Percentiles rank a stretch among this genome's conserved stretches.
Evolutionary conservation across 805 yeast species (phyloP).

Genomic region (Ogataea thermomethanolica): DNA sequence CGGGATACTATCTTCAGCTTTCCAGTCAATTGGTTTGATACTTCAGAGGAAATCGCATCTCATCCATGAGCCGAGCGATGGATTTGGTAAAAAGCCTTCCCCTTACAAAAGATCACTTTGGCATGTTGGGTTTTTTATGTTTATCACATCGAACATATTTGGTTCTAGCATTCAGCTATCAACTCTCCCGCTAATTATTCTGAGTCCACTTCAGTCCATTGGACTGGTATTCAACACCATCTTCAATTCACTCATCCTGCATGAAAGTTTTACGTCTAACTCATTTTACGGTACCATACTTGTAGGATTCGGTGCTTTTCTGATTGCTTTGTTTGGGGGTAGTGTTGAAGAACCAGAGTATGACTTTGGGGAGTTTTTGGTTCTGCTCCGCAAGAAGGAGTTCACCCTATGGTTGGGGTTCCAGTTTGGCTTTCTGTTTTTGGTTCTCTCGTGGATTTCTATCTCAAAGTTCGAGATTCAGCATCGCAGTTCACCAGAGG

Average conservation of each 20-base stretch:
- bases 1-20: conserved; percentile 71
- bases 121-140: conserved; percentile 70
- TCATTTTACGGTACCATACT: conserved; percentile 63
- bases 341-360: conserved; percentile 52
- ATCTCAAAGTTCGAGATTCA: conserved; percentile 14
- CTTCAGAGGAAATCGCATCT: conserved; percentile 77
- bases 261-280: conserved; percentile 60
- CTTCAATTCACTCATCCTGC: conserved; percentile 61
- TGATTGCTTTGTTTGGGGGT: conserved; percentile 80
- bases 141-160: conserved; percentile 67
- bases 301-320: conserved; percentile 69
- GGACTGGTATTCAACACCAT: conserved; percentile 86
- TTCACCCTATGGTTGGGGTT: conserved; percentile 57
- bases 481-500: neutral
- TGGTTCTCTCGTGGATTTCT: conserved; percentile 31
- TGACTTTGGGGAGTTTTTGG: conserved; percentile 44
- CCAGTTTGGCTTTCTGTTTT: conserved; percentile 32
- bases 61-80: conserved; percentile 34
- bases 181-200: conserved; percentile 73
- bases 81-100: conserved; percentile 23
- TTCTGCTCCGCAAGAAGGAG: conserved; percentile 38
- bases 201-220: conserved; percentile 80
- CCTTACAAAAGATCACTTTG: conserved; percentile 56
- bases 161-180: conserved; percentile 84
- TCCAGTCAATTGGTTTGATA: conserved; percentile 79